Evolutionary conservation across 2,329 filamentous ascomycete genomes (phyloP).

Genomic region (Curvularia sp.): DNA sequence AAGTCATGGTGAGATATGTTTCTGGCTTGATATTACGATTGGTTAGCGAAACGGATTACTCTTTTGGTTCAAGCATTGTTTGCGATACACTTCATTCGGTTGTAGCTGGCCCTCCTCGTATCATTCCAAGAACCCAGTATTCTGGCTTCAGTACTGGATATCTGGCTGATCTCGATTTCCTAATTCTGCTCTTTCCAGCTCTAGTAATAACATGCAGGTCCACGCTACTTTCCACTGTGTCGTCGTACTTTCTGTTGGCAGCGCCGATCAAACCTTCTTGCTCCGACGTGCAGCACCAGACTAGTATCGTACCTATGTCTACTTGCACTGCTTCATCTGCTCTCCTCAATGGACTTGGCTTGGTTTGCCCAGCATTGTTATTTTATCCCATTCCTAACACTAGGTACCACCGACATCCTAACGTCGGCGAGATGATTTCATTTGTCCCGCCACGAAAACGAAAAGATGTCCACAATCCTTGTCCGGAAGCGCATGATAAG

Average conservation of each 20-base stretch:
- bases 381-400: neutral
- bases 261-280: neutral
- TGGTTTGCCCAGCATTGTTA: conserved; percentile 13
- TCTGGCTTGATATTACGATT: neutral
- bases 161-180: neutral
- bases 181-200: neutral
- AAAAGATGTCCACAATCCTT: conserved; percentile 36
- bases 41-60: neutral
- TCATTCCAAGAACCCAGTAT: neutral
- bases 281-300: neutral
- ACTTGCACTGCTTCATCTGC: neutral
- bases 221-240: neutral
- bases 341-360: conserved; percentile 1
- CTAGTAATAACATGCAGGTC: neutral
- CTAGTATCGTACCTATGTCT: neutral
- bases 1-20: neutral
- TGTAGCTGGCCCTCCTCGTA: too few species aligned
- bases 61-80: neutral
- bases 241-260: neutral
- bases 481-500: conserved; percentile 33
- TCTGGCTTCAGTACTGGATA: neutral
- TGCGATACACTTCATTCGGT: neutral
- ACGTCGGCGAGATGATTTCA: conserved; percentile 38
- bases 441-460: conserved; percentile 42
- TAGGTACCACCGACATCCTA: neutral